Conservation (phyloP, 129 eudicot genomes). For the Pseudognaphalium luteoalbum region DNA sequence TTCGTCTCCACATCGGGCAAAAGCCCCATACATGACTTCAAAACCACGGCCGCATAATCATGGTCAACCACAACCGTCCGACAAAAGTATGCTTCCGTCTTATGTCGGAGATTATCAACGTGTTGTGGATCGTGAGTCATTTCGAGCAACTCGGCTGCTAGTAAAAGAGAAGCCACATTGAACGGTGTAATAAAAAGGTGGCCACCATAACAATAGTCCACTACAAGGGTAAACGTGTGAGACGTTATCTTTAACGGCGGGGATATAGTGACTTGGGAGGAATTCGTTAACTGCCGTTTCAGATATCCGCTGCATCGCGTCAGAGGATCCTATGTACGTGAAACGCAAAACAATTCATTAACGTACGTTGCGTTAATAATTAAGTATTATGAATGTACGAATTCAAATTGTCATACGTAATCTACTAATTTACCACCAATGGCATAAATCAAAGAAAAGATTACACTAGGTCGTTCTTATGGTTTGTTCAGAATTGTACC, state of each 20-base stretch:
- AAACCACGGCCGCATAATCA: slow-evolving; percentile 48
- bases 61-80: slow-evolving; percentile 46
- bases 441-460: too few relatives aligned
- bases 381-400: too few relatives aligned
- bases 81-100: slow-evolving; percentile 61
- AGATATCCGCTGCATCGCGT: slow-evolving; percentile 56
- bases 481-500: too few relatives aligned
- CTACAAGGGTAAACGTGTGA: slow-evolving; percentile 53
- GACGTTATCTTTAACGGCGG: slow-evolving; percentile 76
- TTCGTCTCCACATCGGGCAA: slow-evolving; percentile 78
- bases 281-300: slow-evolving; percentile 50
- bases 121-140: slow-evolving; percentile 35
- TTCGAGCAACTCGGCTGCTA: slow-evolving; percentile 66
- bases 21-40: slow-evolving; percentile 53
- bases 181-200: slow-evolving; percentile 60
- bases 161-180: slow-evolving; percentile 66
- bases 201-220: slow-evolving; percentile 67
- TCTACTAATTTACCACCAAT: too few relatives aligned
- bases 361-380: too few relatives aligned
- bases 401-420: too few relatives aligned
- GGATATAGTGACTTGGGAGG: slow-evolving; percentile 54
- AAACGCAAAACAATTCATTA: neutral
- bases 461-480: too few relatives aligned
- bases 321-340: slow-evolving; percentile 60
- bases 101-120: slow-evolving; percentile 44